Percentiles rank a stretch among this genome's conserved stretches.
Evolutionary conservation across 148 eudicot species (phyloP).

Genomic region (Tetragonia tetragonoides): DNA sequence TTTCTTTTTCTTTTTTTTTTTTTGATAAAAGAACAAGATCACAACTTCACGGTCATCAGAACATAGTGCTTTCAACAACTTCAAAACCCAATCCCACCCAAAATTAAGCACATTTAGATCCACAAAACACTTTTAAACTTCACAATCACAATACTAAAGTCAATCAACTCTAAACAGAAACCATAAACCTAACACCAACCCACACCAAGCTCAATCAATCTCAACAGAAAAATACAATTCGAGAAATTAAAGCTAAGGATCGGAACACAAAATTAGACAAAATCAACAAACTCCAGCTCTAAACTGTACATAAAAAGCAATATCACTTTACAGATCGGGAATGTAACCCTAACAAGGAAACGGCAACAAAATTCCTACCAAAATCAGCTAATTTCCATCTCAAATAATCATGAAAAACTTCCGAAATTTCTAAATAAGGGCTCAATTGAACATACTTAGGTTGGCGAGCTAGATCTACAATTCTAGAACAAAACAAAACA

Average conservation of each 20-base stretch:
- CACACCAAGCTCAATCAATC: background rate
- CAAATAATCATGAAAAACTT: background rate
- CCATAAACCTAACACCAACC: background rate
- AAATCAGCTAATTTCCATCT: background rate
- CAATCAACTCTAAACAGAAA: background rate
- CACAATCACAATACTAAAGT: background rate
- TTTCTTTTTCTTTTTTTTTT: too few relatives aligned
- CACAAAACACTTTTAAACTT: background rate
- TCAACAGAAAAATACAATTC: background rate
- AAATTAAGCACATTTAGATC: conserved; percentile 15
- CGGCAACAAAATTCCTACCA: background rate
- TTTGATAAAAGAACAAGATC: background rate
- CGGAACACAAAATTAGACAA: background rate
- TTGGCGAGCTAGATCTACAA: conserved; percentile 7
- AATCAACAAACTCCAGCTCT: conserved; percentile 11
- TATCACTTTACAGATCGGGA: conserved; percentile 11
- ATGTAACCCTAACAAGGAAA: background rate
- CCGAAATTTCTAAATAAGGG: background rate
- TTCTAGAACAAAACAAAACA: background rate
- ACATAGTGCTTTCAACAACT: background rate
- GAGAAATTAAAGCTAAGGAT: conserved; percentile 4
- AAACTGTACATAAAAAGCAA: background rate
- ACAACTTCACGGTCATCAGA: background rate
- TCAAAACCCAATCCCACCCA: background rate
- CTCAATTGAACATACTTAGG: background rate